Base-by-base conservation (phyloP, 2,329 filamentous ascomycete genomes). In the Neospermospora avenae region DNA sequence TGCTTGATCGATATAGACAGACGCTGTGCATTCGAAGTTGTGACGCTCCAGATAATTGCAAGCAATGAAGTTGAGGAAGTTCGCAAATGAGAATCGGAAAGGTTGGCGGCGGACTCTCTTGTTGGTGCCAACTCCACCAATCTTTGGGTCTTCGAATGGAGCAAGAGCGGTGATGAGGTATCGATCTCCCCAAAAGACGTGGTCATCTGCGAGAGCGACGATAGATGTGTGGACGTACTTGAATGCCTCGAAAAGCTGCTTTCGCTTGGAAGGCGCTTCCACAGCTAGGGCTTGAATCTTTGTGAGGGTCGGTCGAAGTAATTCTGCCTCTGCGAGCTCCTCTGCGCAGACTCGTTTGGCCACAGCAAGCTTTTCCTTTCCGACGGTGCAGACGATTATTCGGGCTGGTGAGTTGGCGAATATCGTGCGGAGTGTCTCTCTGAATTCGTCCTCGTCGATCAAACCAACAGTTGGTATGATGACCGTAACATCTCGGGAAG, bases 31-130 rank as follows among this genome's bases (percentile, higher is more conserved):
- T 67, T 87, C 84, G 69, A 81, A 87, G 68, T 86, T 86, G 70
- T 86, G 82, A 0, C 84, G 80, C 65, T 82, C 78, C 0, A 88
- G 77, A 68, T 87, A 86, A n/a, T 78, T 70, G 31, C 79, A 80
- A 0, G 81, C 84, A 18, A 87, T 74, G 68, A 84, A 78, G 71
- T 87, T 85, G n/a, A 62, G 42, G 5, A 68, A 57, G 11, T 56
- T 64, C 14, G 61, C 10, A 31, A 41, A 59, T 66, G 55, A 39
- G 35, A 48, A 57, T 8, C 13, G 11, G 34, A 41, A 42, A 49
- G 59, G 60, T 1, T 74, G 73, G 2, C 81, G 77, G 5, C 74
- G 72, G 6, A 83, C 81, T 0, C 76, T 76, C 71, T 87, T 86
- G 67, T 78, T 80, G 6, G 83, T 84, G 0, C 79, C 83, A 0